A percentile compares a stretch with the other conserved stretches of the same genome.
Evolutionary conservation across 176 grass and related monocot species (phyloP).

Genomic region (Juncus inflexus): DNA sequence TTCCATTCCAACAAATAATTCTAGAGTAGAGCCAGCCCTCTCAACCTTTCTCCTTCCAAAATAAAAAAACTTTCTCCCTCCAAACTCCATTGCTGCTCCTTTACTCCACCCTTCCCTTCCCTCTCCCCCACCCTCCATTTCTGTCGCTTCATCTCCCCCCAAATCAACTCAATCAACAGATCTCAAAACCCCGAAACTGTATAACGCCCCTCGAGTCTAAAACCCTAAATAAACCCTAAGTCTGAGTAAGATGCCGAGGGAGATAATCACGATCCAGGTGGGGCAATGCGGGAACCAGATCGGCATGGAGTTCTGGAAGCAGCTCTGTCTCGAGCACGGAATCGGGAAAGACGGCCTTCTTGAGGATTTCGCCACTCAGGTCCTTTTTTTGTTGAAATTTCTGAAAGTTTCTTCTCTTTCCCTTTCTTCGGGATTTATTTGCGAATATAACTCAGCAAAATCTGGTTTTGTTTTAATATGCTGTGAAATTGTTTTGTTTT

Average conservation of each 20-base stretch:
- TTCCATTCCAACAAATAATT: no score
- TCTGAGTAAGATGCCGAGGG: slow-evolving; percentile 79
- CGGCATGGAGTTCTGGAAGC: slow-evolving; percentile 99
- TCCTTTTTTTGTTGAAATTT: background rate
- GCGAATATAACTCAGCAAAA: background rate
- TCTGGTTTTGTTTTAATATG: background rate
- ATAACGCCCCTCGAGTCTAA: no score
- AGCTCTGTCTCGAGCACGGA: slow-evolving; percentile 98
- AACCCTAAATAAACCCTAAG: background rate
- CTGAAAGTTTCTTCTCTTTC: no score
- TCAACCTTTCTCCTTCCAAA: no score
- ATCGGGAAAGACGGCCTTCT: slow-evolving; percentile 99
- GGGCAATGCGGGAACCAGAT: slow-evolving; percentile 99
- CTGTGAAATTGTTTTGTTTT: background rate
- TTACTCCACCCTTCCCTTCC: no score
- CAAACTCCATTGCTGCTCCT: no score
- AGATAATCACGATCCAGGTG: slow-evolving; percentile 99
- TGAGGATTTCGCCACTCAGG: slow-evolving; percentile 97
- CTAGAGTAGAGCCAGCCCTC: no score
- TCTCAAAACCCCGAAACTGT: no score
- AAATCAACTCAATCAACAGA: no score
- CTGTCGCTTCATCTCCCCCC: no score
- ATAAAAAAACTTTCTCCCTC: no score
- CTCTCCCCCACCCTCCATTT: no score
- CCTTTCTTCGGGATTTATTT: background rate